Conservation (phyloP, 2,329 filamentous ascomycete genomes). For the Epichloe aotearoae region DNA sequence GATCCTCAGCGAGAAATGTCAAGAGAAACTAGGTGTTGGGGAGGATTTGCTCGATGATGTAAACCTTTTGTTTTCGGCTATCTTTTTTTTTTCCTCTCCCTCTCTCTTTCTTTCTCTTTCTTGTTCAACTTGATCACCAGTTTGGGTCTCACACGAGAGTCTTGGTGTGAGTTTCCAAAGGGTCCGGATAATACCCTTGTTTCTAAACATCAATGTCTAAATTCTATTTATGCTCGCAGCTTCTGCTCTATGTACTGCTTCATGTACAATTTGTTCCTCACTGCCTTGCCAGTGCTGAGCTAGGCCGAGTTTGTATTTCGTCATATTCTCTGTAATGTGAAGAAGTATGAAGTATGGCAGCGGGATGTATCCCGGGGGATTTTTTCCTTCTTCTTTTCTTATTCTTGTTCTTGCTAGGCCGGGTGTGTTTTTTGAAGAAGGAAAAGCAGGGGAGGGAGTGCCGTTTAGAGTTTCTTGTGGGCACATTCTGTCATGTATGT, state of each 20-base stretch:
- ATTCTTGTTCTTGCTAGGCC: no score
- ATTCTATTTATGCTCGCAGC: constrained; percentile 2
- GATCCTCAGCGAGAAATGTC: not conserved
- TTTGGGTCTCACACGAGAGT: not conserved
- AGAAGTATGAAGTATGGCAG: no score
- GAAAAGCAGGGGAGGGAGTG: not conserved
- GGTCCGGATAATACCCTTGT: constrained; percentile 1
- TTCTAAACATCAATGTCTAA: constrained; percentile 6
- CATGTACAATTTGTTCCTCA: not conserved
- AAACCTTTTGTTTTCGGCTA: not conserved
- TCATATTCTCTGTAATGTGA: no score
- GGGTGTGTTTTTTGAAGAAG: not conserved
- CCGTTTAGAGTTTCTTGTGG: no score
- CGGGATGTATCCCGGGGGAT: no score
- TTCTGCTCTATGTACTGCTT: not conserved
- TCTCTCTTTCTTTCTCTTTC: not conserved
- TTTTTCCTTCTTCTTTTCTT: no score
- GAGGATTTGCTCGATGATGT: not conserved
- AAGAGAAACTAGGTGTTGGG: constrained; percentile 1
- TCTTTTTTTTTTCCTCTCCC: no score
- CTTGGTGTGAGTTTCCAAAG: not conserved
- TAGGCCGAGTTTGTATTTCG: no score
- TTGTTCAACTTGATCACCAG: not conserved
- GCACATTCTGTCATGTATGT: no score
- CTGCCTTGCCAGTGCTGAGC: no score